A percentile compares a stretch with the other conserved stretches of the same genome.
phyloP scores from a whole-genome alignment of 306 rosid species.

The Spatholobus suberectus region DNA sequence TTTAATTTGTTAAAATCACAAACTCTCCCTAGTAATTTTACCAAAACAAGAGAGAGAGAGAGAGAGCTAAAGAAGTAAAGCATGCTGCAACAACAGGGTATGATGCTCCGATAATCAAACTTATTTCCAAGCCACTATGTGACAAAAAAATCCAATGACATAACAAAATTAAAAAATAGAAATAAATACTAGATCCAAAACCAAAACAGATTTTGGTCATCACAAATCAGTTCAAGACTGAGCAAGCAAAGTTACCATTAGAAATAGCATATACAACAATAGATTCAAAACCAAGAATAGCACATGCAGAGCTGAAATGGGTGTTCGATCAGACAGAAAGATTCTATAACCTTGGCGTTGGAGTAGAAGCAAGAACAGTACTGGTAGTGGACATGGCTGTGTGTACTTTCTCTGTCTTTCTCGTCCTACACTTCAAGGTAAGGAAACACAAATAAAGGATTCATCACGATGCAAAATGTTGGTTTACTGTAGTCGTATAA shows the following conservation, averaged over 20 bases:
- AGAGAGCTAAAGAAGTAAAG: background rate
- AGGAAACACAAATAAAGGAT: too few relatives aligned
- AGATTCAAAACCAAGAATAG: background rate
- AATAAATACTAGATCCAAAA: constrained; percentile 1
- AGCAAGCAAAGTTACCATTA: background rate
- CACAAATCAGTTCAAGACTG: background rate
- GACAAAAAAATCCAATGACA: background rate
- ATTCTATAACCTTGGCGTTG: constrained; percentile 44
- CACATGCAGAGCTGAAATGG: background rate
- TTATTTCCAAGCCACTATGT: background rate
- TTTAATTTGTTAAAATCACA: background rate
- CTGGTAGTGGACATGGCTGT: constrained; percentile 36
- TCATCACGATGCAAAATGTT: too few relatives aligned
- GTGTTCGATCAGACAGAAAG: background rate
- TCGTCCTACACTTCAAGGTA: background rate
- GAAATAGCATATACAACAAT: background rate
- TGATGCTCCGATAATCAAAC: constrained; percentile 11
- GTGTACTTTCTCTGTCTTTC: background rate
- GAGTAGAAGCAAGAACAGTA: constrained; percentile 31
- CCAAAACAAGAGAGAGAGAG: background rate
- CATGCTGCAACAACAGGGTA: background rate
- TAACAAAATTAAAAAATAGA: background rate
- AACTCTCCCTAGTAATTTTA: background rate
- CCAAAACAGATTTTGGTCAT: background rate
- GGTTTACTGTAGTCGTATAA: too few relatives aligned